These are phyloP conservation scores for Tulasnella sp. DNA, from an alignment of 768 basidiomycete genomes.

Conservation along the genomic window DNA sequence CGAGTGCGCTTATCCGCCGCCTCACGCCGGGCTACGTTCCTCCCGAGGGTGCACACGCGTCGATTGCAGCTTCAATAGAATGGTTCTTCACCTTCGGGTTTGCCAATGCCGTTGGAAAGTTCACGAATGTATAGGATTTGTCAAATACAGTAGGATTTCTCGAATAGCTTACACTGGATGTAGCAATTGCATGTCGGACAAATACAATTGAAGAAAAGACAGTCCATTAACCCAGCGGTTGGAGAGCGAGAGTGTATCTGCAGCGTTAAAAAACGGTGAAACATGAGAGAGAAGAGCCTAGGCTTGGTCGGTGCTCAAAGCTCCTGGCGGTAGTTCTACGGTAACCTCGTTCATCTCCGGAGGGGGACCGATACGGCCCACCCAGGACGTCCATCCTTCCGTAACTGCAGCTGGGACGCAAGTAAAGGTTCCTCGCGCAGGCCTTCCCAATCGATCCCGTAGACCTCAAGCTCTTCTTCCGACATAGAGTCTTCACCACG, in stretches of 20 bases:
- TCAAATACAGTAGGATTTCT: too few relatives aligned
- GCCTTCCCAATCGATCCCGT: neutral
- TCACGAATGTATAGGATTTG: too few relatives aligned
- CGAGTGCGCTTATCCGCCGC: too few relatives aligned
- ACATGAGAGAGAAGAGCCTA: neutral
- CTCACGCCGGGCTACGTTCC: too few relatives aligned
- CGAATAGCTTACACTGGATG: too few relatives aligned
- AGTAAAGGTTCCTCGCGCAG: neutral
- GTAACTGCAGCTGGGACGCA: neutral
- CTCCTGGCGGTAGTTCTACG: neutral
- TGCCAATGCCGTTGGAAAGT: too few relatives aligned
- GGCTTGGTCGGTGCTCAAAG: neutral
- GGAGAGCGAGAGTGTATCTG: neutral
- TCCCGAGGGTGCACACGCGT: too few relatives aligned
- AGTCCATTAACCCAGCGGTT: neutral
- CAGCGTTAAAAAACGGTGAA: neutral
- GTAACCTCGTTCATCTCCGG: neutral
- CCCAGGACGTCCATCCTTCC: neutral
- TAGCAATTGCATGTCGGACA: too few relatives aligned
- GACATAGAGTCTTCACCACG: constrained; percentile 2
- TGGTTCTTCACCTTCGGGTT: too few relatives aligned
- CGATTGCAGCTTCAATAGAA: too few relatives aligned
- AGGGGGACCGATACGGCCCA: neutral
- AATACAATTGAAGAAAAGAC: neutral
- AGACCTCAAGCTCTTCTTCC: neutral